Evolutionary conservation across 2,329 filamentous ascomycete species (phyloP).

Genomic region (Coccinonectria pachysandricola): DNA sequence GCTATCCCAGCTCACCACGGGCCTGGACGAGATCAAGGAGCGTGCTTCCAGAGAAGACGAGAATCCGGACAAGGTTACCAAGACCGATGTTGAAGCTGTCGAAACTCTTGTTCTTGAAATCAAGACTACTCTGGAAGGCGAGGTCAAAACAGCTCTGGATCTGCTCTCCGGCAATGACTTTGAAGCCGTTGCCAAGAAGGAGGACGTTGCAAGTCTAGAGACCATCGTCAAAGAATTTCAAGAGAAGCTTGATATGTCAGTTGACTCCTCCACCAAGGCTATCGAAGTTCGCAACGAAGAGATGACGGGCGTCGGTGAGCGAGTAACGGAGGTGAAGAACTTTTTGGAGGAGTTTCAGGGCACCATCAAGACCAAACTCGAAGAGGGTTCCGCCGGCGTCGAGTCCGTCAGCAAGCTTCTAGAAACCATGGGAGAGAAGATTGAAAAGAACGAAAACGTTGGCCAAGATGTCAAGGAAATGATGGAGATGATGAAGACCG

Average conservation of each 20-base stretch:
- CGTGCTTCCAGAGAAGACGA: conserved; percentile 43
- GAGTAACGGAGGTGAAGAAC: conserved; percentile 66
- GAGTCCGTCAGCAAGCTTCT: conserved; percentile 64
- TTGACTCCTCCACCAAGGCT: conserved; percentile 64
- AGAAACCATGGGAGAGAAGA: conserved; percentile 53
- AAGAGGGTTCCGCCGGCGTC: conserved; percentile 61
- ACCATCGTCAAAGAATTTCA: conserved; percentile 62
- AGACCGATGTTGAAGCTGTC: conserved; percentile 72
- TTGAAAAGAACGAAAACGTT: conserved; percentile 46
- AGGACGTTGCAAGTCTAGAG: conserved; percentile 56
- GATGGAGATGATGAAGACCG: conserved; percentile 64
- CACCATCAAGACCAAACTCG: conserved; percentile 65
- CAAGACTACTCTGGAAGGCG: conserved; percentile 67
- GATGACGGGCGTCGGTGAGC: conserved; percentile 66
- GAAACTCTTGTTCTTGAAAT: conserved; percentile 77
- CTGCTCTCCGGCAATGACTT: conserved; percentile 60
- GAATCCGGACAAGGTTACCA: conserved; percentile 58
- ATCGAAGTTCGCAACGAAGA: conserved; percentile 80
- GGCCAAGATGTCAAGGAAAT: conserved; percentile 60
- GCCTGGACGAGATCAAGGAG: conserved; percentile 64
- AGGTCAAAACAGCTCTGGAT: conserved; percentile 71
- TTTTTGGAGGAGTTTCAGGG: conserved; percentile 71
- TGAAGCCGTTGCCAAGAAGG: conserved; percentile 61
- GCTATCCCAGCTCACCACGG: conserved; percentile 64
- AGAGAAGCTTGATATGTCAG: conserved; percentile 55